Conservation (phyloP, 148 eudicot genomes). For the Hydrangea macrophylla region DNA sequence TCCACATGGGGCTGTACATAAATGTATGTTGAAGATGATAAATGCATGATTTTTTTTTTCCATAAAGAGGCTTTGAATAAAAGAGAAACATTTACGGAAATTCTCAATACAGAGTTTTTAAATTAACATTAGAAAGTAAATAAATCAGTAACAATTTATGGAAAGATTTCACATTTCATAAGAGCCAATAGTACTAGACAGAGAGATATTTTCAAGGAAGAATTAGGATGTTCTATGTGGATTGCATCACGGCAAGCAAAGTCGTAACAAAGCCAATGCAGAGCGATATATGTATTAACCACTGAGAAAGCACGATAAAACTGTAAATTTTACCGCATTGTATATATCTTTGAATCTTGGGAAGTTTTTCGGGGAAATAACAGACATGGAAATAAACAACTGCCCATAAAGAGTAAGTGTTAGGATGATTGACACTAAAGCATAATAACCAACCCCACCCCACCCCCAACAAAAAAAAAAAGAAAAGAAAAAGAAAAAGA, state of each 20-base stretch:
- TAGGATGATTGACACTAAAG: neutral
- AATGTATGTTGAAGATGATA: too few species aligned
- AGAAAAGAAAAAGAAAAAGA: too few species aligned
- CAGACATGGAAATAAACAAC: conserved; percentile 21
- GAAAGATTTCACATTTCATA: neutral
- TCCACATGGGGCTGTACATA: neutral
- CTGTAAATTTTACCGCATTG: conserved; percentile 12
- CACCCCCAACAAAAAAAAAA: too few species aligned
- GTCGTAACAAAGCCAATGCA: neutral
- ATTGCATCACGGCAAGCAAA: neutral
- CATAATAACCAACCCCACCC: neutral
- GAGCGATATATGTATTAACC: neutral
- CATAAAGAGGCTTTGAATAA: neutral
- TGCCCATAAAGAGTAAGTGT: conserved; percentile 7
- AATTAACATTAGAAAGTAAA: neutral
- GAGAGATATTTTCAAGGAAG: neutral
- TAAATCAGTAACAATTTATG: neutral
- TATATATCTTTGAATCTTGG: conserved; percentile 13
- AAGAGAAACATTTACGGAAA: too few species aligned
- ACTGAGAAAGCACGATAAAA: neutral
- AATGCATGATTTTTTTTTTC: neutral
- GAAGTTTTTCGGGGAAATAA: conserved; percentile 12
- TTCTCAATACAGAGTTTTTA: too few species aligned
- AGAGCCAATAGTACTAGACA: neutral
- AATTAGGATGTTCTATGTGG: neutral